phyloP scores from a whole-genome alignment of 805 yeast genomes.

The Spathaspora arborariae region DNA sequence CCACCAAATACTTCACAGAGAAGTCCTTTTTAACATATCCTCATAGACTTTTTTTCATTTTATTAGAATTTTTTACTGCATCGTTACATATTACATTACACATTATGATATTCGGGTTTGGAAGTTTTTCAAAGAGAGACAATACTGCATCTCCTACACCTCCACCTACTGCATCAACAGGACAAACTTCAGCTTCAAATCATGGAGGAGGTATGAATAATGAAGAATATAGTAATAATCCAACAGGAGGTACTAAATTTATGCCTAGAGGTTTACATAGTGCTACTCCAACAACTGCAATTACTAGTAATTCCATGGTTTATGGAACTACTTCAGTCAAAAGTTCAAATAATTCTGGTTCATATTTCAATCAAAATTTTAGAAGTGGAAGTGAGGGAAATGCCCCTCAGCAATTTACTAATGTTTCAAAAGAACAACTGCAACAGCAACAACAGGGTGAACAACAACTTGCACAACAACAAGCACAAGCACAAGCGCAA shows the following conservation, averaged over 20 bases:
- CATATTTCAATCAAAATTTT: conserved; percentile 23
- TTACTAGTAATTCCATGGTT: conserved; percentile 57
- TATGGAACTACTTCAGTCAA: conserved; percentile 52
- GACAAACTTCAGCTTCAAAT: neutral
- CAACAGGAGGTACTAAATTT: conserved; percentile 18
- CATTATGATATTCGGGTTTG: conserved; percentile 32
- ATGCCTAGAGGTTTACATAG: conserved; percentile 35
- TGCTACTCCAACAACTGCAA: conserved; percentile 64
- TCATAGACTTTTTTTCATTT: neutral
- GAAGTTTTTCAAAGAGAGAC: conserved; percentile 31
- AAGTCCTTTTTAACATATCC: neutral
- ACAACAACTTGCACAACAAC: conserved; percentile 7
- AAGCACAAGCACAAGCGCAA: neutral
- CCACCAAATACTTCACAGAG: neutral
- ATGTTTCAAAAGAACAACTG: neutral
- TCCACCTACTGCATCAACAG: conserved; percentile 4
- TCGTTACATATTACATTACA: neutral
- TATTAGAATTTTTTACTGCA: neutral
- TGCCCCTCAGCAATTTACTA: no score
- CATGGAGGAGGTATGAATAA: neutral
- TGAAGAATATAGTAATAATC: neutral
- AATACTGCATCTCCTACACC: conserved; percentile 6
- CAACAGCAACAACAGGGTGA: conserved; percentile 2
- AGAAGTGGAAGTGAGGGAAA: conserved; percentile 7
- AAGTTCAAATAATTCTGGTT: conserved; percentile 18